A percentile compares a stretch with the other conserved stretches of the same genome.
phyloP scores from a whole-genome alignment of 1,284 basidiomycete species.

The Malassezia sp. region DNA sequence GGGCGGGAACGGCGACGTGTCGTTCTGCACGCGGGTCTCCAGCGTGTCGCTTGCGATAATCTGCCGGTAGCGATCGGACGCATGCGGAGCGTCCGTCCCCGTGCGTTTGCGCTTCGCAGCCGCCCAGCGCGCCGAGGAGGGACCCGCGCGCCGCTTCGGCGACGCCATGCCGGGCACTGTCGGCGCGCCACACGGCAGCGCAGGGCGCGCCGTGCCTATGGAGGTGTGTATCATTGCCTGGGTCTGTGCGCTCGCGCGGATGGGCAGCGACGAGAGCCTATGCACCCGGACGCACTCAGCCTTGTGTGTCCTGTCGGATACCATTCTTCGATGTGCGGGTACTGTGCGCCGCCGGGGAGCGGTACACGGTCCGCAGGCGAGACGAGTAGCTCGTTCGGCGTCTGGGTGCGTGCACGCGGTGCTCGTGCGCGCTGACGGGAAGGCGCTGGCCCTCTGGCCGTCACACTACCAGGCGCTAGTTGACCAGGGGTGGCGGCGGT shows the following conservation, averaged over 20 bases:
- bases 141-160: too few species aligned
- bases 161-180: too few species aligned
- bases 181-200: too few species aligned
- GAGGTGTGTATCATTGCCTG: too few species aligned
- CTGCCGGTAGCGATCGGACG: background rate
- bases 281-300: background rate
- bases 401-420: slow-evolving; percentile 17
- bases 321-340: slow-evolving; percentile 49
- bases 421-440: too few species aligned
- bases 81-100: too few species aligned
- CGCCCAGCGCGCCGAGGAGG: too few species aligned
- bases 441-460: slow-evolving; percentile 26
- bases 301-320: slow-evolving; percentile 48
- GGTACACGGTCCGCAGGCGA: slow-evolving; percentile 31
- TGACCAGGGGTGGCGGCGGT: slow-evolving; percentile 39
- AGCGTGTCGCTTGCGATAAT: slow-evolving; percentile 13
- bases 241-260: too few species aligned
- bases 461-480: slow-evolving; percentile 31
- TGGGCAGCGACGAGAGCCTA: too few species aligned
- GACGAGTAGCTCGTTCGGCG: slow-evolving; percentile 48
- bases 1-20: slow-evolving; percentile 16
- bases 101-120: too few species aligned
- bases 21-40: slow-evolving; percentile 15
- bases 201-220: too few species aligned
- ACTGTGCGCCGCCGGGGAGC: slow-evolving; percentile 46